Evolutionary conservation across 176 grass and related monocot species (phyloP).

Genomic region (Cymbopogon citratus): DNA sequence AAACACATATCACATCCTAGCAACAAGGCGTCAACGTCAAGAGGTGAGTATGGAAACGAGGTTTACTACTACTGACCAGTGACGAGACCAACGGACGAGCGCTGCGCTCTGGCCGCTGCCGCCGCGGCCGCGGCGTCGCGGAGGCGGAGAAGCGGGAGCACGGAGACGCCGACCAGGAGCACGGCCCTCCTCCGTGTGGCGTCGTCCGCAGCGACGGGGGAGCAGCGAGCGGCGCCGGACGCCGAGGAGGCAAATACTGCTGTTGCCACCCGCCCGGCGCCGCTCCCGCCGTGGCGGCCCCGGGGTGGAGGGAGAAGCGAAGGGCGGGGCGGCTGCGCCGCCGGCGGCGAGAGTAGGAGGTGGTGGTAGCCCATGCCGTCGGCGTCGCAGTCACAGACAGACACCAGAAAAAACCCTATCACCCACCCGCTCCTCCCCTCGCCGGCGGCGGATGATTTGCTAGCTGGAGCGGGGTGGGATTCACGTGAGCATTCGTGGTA

Average conservation of each 20-base stretch:
- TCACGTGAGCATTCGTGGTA: background rate
- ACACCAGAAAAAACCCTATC: conserved; percentile 31
- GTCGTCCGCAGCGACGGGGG: conserved; percentile 2
- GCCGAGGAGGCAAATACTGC: conserved; percentile 1
- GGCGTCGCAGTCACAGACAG: background rate
- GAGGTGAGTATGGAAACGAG: background rate
- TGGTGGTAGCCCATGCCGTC: conserved; percentile 36
- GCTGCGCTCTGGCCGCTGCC: conserved; percentile 14
- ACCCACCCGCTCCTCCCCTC: background rate
- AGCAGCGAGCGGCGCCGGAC: background rate
- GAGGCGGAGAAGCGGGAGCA: conserved; percentile 74
- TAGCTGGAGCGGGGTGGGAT: background rate
- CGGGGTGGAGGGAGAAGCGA: background rate
- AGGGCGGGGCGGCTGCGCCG: background rate
- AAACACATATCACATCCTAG: background rate
- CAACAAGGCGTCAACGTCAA: background rate
- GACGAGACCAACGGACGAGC: conserved; percentile 38
- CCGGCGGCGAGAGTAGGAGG: conserved; percentile 17
- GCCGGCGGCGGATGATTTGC: background rate
- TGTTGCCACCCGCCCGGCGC: background rate
- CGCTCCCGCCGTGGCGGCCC: too few species aligned
- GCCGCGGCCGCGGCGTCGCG: conserved; percentile 32
- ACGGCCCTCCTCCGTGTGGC: conserved; percentile 56
- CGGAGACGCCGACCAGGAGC: conserved; percentile 67
- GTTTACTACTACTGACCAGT: conserved; percentile 32